Base-by-base conservation (phyloP, 441 rosid species). In the Kokia cookei region DNA sequence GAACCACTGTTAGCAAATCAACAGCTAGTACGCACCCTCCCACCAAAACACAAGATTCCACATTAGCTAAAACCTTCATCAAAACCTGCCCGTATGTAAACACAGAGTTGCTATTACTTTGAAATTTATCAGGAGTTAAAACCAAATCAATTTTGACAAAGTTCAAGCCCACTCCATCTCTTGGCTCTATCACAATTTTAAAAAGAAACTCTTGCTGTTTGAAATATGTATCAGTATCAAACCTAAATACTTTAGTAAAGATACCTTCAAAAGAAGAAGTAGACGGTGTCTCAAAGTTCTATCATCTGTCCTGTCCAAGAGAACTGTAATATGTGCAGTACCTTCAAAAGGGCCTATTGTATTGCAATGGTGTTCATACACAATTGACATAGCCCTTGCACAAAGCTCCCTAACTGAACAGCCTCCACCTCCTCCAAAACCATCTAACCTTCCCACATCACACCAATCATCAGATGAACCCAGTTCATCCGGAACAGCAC, bases 391-490 rank as follows among this genome's bases (percentile, higher is more conserved):
- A 17, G 99, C 98, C 86, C 99, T 93, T 13, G 98, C 99, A 86
- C 99, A 96, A 78, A 96, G 98, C 84, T 96, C 99, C 85, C 99
- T 88, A 69, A 96, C 99, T 47, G 99, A 94, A 80, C 89, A 89
- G 60, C 96, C 97, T 65, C 99, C 99, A 11, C 95, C 98, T 79
- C 99, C 99, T 70, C 99, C 99, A 88, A 96, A 96, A 78, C 98
- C 97, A 84, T 96, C 99, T 81, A 96, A 86, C 84, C 97, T 86
- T 84, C 92, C 96, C 98, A 94, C 80, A 82, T 94, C 98, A 84
- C 99, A 96, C 98, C 99, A 94, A 83, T 96, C 98, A 76, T 90
- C 95, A 84, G 98, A 96, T 75, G 97, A 87, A 61, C 99, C 97
- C 88, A 91, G 76, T 78, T 94, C 99, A 88, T 96, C 99, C 64